Percentiles rank a stretch among this genome's conserved stretches.
phyloP scores from a whole-genome alignment of 169 alveolate species.

The Eimeria falciformis region DNA sequence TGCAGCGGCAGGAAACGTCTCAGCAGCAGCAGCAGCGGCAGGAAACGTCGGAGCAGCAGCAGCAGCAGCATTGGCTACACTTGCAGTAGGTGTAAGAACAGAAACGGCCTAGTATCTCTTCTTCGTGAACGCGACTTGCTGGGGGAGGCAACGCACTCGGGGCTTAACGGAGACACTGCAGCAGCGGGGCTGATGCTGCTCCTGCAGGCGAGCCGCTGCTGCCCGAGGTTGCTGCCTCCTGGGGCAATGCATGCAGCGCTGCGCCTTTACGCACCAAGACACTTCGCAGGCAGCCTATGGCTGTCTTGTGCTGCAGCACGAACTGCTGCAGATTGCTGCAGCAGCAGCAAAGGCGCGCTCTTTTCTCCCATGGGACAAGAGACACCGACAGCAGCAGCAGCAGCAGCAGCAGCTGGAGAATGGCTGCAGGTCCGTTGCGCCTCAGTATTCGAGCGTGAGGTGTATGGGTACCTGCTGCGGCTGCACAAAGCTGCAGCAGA shows the following conservation, averaged over 20 bases:
- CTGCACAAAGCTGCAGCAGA: conserved; percentile 75
- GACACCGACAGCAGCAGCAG: not conserved
- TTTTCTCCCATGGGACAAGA: not conserved
- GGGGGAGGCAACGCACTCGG: conserved; percentile 23
- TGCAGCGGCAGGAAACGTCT: not conserved
- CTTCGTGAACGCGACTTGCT: not conserved
- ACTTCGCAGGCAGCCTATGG: conserved; percentile 31
- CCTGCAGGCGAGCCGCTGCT: conserved; percentile 51
- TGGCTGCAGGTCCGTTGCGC: not conserved
- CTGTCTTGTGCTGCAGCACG: conserved; percentile 18
- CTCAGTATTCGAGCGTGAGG: not conserved
- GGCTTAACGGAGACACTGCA: conserved; percentile 12
- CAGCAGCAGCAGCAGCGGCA: not conserved
- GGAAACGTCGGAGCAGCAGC: not conserved
- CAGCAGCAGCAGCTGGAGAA: conserved; percentile 19
- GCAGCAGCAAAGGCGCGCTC: not conserved
- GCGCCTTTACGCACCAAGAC: not conserved
- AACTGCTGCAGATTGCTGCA: conserved; percentile 14
- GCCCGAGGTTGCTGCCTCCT: conserved; percentile 12
- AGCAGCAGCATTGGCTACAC: conserved; percentile 10
- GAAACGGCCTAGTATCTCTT: not conserved
- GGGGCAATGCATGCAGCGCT: not conserved
- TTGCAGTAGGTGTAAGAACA: conserved; percentile 14
- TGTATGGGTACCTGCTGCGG: conserved; percentile 54
- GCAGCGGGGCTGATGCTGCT: conserved; percentile 67